phyloP scores from a whole-genome alignment of 176 grass and related monocot genomes.

The barley (Hordeum vulgare) region MorexV3_pseudomolecules_assembly NC_058520.1:477317570-477318069 shows the following conservation, averaged over 20 bases:
- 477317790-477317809: background rate
- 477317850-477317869: too few relatives aligned
- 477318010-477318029: constrained; percentile 14
- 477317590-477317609: constrained; percentile 99
- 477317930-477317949: constrained; percentile 9
- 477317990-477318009: background rate
- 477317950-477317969: constrained; percentile 12
- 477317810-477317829: background rate
- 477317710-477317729: background rate
- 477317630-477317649: constrained; percentile 95
- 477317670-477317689: background rate
- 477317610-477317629: constrained; percentile 89
- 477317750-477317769: background rate
- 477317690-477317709: background rate
- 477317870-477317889: too few relatives aligned
- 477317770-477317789: background rate
- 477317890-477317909: too few relatives aligned
- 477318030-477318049: constrained; percentile 16
- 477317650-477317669: constrained; percentile 76
- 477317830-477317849: background rate
- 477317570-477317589: constrained; percentile 97
- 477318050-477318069: constrained; percentile 15
- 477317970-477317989: background rate
- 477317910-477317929: background rate
- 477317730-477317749: constrained; percentile 3